These are phyloP conservation scores for Cadophora sp. DNA, from an alignment of 2,329 filamentous ascomycete genomes.

Conservation along the genomic window DNA sequence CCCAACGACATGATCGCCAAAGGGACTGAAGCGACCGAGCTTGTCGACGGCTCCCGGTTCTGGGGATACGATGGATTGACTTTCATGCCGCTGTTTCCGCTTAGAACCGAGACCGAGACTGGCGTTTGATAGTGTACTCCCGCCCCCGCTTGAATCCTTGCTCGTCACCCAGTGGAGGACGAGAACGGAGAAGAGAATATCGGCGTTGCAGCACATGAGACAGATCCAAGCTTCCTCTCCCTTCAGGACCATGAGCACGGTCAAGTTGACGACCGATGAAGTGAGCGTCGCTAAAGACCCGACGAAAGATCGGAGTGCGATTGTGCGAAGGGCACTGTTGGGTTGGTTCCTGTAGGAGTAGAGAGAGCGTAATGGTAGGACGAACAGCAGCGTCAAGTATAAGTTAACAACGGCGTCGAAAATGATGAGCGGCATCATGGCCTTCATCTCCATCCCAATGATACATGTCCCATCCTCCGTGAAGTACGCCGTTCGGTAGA, in stretches of 20 bases:
- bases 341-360: slow-evolving; percentile 59
- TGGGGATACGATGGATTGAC: background rate
- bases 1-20: background rate
- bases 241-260: slow-evolving; percentile 62
- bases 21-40: background rate
- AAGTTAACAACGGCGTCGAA: slow-evolving; percentile 65
- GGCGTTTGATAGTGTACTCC: background rate
- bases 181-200: slow-evolving; percentile 64
- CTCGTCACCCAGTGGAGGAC: slow-evolving; percentile 65
- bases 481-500: slow-evolving; percentile 58
- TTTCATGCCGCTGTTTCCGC: background rate
- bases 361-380: slow-evolving; percentile 45
- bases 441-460: slow-evolving; percentile 64
- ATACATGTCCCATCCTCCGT: slow-evolving; percentile 56
- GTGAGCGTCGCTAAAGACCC: slow-evolving; percentile 32
- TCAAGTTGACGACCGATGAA: slow-evolving; percentile 57
- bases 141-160: slow-evolving; percentile 41
- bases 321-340: slow-evolving; percentile 53
- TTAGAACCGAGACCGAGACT: background rate
- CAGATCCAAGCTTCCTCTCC: slow-evolving; percentile 71
- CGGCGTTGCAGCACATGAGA: slow-evolving; percentile 68
- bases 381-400: slow-evolving; percentile 37
- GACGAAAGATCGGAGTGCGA: slow-evolving; percentile 63
- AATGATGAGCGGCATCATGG: slow-evolving; percentile 65
- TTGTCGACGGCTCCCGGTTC: background rate